phyloP scores from a whole-genome alignment of 208 protist genomes.

The Acanthamoeba lugdunensis region DNA sequence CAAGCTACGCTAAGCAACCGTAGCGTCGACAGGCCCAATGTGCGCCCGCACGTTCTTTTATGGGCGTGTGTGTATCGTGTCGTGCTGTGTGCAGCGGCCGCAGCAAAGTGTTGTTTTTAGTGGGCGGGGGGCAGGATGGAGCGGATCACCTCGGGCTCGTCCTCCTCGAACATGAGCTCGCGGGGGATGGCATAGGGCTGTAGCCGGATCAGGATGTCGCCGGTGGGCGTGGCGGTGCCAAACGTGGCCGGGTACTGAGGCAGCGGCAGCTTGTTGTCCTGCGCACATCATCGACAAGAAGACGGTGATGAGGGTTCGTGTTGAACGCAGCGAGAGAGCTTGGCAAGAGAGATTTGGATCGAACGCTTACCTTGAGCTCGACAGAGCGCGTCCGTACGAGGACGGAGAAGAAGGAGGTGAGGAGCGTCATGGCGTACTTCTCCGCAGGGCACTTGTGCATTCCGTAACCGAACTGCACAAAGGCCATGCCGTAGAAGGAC shows the following conservation, averaged over 20 bases:
- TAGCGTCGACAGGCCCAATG: no score
- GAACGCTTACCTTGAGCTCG: slow-evolving; percentile 11
- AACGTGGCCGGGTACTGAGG: not conserved
- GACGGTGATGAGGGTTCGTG: not conserved
- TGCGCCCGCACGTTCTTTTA: no score
- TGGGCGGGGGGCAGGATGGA: slow-evolving; percentile 30
- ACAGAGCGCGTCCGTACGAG: not conserved
- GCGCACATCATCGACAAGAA: not conserved
- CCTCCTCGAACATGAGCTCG: slow-evolving; percentile 30
- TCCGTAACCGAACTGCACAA: slow-evolving; percentile 40
- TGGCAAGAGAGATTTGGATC: not conserved
- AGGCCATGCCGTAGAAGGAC: slow-evolving; percentile 51
- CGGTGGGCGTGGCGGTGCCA: not conserved
- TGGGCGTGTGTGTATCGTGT: no score
- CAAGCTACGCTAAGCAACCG: no score
- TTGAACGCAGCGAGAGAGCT: not conserved
- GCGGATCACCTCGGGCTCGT: slow-evolving; percentile 13
- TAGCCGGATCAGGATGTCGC: not conserved
- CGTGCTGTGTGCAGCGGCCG: no score
- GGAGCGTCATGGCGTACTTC: slow-evolving; percentile 35
- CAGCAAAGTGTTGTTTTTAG: not conserved
- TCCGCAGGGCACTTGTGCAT: slow-evolving; percentile 25
- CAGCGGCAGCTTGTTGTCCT: slow-evolving; percentile 40
- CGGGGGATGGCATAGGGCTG: not conserved
- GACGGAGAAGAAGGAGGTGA: slow-evolving; percentile 24